Base-by-base conservation (phyloP, 2,329 filamentous ascomycete genomes). In the Pseudocercospora eumusae region DNA sequence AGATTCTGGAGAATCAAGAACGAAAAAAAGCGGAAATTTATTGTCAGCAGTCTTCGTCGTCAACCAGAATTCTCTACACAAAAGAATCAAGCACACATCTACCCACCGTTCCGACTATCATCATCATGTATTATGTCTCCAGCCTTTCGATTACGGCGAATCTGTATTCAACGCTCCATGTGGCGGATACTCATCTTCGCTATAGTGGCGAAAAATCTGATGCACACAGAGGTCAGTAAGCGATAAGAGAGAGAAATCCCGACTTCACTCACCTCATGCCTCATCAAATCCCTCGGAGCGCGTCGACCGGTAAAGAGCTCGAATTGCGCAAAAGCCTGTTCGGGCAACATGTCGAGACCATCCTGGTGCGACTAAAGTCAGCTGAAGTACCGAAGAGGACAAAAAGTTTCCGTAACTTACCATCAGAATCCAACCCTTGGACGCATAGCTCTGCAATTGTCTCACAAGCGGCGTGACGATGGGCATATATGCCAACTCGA, bases 241-340 rank as follows among this genome's bases (percentile, higher is more conserved):
- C n/a, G n/a, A n/a, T n/a, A n/a, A n/a, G n/a, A n/a, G n/a, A n/a
- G n/a, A n/a, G n/a, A n/a, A n/a, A n/a, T n/a, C n/a, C n/a, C n/a
- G n/a, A n/a, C n/a, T n/a, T 25, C 47, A 31, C 47, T 52, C 9
- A 52, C 86, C 68, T 87, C 86, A 45, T 84, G 80, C 64, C 88
- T 83, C 90, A 93, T 93, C 40, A 89, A 75, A 49, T 85, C 79
- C 25, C 89, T 83, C 1, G 89, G 89, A 15, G 89, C 88, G 73
- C 88, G 84, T 52, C 88, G 81, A 0, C 89, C 90, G 0, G 90
- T 92, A 73, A 93, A 91, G 2, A 93, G 76, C 75, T 93, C 90
- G 70, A 93, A 93, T 69, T 93, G 90, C 0, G 90, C 89, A 75
- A 90, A 90, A 0, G 88, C 90, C 72, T 93, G 90, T 73, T 93